Percentiles rank a stretch among this genome's conserved stretches.
phyloP scores from a whole-genome alignment of 805 yeast species.

The Saturnispora galanensis region DNA sequence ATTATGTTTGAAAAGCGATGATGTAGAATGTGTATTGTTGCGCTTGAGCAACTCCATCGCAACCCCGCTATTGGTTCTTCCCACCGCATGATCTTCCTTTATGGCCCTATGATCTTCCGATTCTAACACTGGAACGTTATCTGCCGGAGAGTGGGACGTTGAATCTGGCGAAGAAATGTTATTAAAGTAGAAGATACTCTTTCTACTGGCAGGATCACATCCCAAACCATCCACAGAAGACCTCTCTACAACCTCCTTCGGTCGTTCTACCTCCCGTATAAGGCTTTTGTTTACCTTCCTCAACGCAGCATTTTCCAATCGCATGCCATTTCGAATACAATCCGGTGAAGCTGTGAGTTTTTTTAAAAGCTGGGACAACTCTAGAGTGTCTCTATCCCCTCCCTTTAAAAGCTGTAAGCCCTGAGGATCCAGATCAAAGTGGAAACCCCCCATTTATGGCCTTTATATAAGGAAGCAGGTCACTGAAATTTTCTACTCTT shows the following conservation, averaged over 20 bases:
- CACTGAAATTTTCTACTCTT: background rate
- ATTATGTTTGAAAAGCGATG: conserved; percentile 1
- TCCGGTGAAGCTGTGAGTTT: conserved; percentile 12
- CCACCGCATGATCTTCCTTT: background rate
- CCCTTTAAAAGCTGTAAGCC: conserved; percentile 4
- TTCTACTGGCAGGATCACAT: background rate
- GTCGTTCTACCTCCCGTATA: conserved; percentile 4
- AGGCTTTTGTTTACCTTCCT: conserved; percentile 27
- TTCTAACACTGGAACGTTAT: background rate
- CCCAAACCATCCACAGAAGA: too few relatives aligned
- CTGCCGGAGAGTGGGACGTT: conserved; percentile 2
- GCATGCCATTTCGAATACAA: conserved; percentile 24
- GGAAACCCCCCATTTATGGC: background rate
- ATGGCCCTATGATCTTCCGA: background rate
- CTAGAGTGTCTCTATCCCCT: conserved; percentile 8
- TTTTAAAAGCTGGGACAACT: background rate
- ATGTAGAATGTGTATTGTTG: background rate
- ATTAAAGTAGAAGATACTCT: conserved; percentile 6
- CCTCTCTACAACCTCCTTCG: too few relatives aligned
- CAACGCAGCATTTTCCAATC: conserved; percentile 30
- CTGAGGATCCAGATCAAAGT: background rate
- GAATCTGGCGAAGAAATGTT: conserved; percentile 26
- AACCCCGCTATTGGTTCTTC: background rate
- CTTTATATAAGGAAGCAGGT: too few relatives aligned
- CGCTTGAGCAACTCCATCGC: conserved; percentile 3